These are phyloP conservation scores for Candida pseudoglaebosa DNA, from an alignment of 805 yeast species.

Conservation along the genomic window DNA sequence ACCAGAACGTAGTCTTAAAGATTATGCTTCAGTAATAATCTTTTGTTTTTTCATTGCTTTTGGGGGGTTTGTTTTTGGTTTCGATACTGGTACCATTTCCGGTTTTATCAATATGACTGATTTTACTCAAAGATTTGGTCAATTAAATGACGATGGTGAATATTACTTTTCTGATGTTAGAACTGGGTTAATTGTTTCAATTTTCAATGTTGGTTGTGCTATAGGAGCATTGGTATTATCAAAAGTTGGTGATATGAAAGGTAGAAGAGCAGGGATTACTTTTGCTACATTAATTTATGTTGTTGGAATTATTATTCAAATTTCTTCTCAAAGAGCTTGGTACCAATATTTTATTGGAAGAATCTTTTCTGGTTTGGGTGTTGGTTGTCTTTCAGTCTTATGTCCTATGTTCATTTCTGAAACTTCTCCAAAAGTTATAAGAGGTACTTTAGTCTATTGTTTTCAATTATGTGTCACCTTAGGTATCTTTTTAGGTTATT, in stretches of 20 bases:
- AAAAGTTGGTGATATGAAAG: constrained; percentile 54
- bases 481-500: constrained; percentile 70
- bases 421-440: constrained; percentile 62
- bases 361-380: constrained; percentile 63
- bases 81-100: constrained; percentile 76
- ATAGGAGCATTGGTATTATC: constrained; percentile 63
- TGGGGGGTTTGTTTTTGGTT: constrained; percentile 76
- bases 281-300: constrained; percentile 52
- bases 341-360: constrained; percentile 64
- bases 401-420: constrained; percentile 67
- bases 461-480: constrained; percentile 68
- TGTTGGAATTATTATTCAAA: constrained; percentile 60
- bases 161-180: constrained; percentile 41
- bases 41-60: constrained; percentile 61
- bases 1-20: constrained; percentile 31
- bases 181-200: constrained; percentile 50
- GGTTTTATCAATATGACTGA: constrained; percentile 67
- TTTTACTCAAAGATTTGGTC: constrained; percentile 52
- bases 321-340: constrained; percentile 52
- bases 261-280: constrained; percentile 57
- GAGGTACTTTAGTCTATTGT: constrained; percentile 69
- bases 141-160: constrained; percentile 34
- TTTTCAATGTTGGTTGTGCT: constrained; percentile 69
- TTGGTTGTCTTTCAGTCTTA: constrained; percentile 68
- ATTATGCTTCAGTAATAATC: constrained; percentile 28